Base-by-base conservation (phyloP, 768 basidiomycete genomes). In the Wakefieldia striispora region DNA sequence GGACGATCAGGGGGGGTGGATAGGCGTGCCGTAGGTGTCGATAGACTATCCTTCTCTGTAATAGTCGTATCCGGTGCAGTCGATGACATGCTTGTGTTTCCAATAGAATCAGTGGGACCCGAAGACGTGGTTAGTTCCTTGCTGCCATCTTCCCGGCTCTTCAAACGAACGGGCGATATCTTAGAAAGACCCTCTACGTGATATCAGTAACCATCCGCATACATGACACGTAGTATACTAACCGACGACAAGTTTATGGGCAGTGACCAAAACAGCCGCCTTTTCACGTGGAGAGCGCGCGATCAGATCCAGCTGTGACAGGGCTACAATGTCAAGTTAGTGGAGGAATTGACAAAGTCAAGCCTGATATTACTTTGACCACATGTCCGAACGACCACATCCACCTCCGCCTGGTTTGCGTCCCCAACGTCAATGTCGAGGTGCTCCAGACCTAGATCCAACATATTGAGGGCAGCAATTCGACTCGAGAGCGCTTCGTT, bases 201-300 rank as follows among this genome's bases (percentile, higher is more conserved):
- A 3, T 40, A 47, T 51, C 35, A 57, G 46, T 12, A 52, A 14
- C 7, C 16, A 42, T 44, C 20, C 14, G 6, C 6, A 20, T 24
- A 26, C 4, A 49, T 9, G 12, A 40, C n/a, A 33, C 23, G 4
- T 33, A 24, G 4, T 20, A 36, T 13, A 40, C 41, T 37, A 52
- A 92, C 91, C 90, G 50, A 95, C 94, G 17, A 97, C 77, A 17
- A 88, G 72, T 60, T 89, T 89, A 65, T 98, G 95, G 0, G 88
- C 88, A 6, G 79, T 75, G 16, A 99, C 88, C 17, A 99, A 73
- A 9, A 92, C 72, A 2, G 81, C 78, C 3, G 87, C 82, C 65
- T 98, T 97, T 50, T 88, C 86, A 2, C 75, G 77, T 0, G 97
- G 93, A 7, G 82, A 79, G 33, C 80, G 70, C 45, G 75, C 74